Evolutionary conservation across 148 eudicot genomes (phyloP).

Genomic region (Beta vulgaris): DNA sequence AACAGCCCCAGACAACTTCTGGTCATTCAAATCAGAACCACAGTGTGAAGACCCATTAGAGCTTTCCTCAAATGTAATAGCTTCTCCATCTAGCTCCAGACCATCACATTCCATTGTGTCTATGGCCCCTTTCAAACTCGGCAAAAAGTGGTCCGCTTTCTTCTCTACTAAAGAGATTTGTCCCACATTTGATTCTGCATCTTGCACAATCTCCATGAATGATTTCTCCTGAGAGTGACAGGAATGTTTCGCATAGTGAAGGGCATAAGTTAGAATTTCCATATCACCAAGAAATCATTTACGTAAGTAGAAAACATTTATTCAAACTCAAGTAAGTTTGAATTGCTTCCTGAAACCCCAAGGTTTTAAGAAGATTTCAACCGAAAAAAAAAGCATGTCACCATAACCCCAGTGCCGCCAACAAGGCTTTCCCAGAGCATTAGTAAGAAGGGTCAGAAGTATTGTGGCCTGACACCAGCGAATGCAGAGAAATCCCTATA

Average conservation of each 20-base stretch:
- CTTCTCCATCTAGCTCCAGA: slow-evolving; percentile 19
- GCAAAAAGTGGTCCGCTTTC: slow-evolving; percentile 32
- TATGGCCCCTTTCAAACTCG: slow-evolving; percentile 29
- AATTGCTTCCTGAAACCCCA: too few relatives aligned
- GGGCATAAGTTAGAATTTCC: slow-evolving; percentile 63
- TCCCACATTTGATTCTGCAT: slow-evolving; percentile 37
- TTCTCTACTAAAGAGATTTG: slow-evolving; percentile 32
- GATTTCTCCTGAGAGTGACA: slow-evolving; percentile 50
- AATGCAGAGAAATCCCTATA: not conserved
- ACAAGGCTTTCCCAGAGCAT: not conserved
- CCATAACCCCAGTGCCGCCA: not conserved
- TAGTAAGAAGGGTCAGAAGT: not conserved
- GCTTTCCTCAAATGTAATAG: slow-evolving; percentile 28
- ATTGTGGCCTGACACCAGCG: not conserved
- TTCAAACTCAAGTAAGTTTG: not conserved
- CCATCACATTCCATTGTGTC: slow-evolving; percentile 27
- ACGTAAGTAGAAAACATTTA: slow-evolving; percentile 5
- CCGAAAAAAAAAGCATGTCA: not conserved
- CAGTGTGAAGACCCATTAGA: slow-evolving; percentile 35
- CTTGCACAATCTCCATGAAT: slow-evolving; percentile 37
- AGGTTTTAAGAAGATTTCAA: not conserved
- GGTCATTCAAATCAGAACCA: slow-evolving; percentile 47
- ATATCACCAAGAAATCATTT: slow-evolving; percentile 36
- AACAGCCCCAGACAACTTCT: slow-evolving; percentile 38
- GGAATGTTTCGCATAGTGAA: slow-evolving; percentile 46